phyloP scores from a whole-genome alignment of 345 rosid species.

The Camelina neglecta region DNA sequence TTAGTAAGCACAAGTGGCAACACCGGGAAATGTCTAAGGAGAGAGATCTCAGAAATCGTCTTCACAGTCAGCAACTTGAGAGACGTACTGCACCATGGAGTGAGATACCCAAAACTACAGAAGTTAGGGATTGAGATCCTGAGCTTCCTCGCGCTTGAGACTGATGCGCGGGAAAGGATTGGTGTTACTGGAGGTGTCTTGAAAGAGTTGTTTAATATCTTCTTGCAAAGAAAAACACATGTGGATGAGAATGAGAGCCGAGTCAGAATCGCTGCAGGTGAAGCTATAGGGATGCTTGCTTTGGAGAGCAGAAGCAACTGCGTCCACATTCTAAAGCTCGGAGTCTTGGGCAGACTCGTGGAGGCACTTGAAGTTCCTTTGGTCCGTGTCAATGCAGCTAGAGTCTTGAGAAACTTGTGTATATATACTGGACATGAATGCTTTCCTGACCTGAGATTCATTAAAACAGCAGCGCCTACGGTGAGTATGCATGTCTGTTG shows the following conservation, averaged over 20 bases:
- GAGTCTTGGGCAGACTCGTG: conserved; percentile 54
- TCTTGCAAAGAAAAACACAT: conserved; percentile 51
- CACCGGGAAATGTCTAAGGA: conserved; percentile 71
- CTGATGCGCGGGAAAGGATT: conserved; percentile 71
- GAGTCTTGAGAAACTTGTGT: conserved; percentile 78
- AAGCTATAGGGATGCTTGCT: conserved; percentile 83
- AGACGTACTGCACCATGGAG: conserved; percentile 71
- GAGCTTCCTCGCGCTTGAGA: conserved; percentile 73
- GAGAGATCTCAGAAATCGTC: conserved; percentile 84
- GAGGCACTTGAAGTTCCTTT: conserved; percentile 62
- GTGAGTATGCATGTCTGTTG: conserved; percentile 48
- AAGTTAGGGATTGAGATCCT: conserved; percentile 73
- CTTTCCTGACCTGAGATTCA: conserved; percentile 53
- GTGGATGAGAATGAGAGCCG: conserved; percentile 44
- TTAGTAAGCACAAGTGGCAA: conserved; percentile 76
- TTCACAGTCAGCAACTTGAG: conserved; percentile 84
- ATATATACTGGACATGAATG: conserved; percentile 54
- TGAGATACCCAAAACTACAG: conserved; percentile 66
- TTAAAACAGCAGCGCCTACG: conserved; percentile 63
- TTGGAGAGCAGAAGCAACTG: conserved; percentile 77
- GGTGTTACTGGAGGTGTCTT: conserved; percentile 87
- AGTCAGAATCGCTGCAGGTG: conserved; percentile 80
- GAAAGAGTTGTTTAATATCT: conserved; percentile 78
- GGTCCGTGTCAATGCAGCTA: conserved; percentile 69
- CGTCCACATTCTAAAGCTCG: conserved; percentile 61